A percentile compares a stretch with the other conserved stretches of the same genome.
Evolutionary conservation across 2,329 filamentous ascomycete species (phyloP).

Genomic region (Fusarium nodosum): DNA sequence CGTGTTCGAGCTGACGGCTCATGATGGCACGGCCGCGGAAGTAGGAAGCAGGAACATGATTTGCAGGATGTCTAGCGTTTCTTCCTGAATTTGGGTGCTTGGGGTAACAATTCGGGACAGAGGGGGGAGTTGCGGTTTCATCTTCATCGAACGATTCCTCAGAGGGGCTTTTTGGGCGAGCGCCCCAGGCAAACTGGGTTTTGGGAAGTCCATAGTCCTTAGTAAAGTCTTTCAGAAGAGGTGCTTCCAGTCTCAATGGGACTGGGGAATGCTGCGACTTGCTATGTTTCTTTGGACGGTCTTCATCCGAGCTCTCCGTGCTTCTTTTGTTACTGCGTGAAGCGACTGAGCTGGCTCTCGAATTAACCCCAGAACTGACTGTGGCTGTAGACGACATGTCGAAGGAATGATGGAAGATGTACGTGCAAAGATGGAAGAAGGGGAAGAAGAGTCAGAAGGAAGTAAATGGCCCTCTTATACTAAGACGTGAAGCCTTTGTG

Average conservation of each 20-base stretch:
- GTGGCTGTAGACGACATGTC: not conserved
- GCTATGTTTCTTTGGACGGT: slow-evolving; percentile 6
- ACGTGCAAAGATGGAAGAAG: not conserved
- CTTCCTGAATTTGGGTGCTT: not conserved
- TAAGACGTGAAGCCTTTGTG: not conserved
- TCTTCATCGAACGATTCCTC: slow-evolving; percentile 34
- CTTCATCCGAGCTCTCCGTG: slow-evolving; percentile 7
- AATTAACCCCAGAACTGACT: not conserved
- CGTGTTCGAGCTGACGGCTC: not conserved
- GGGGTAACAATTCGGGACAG: slow-evolving; percentile 19
- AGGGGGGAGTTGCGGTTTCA: slow-evolving; percentile 31
- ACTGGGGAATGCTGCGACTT: not conserved
- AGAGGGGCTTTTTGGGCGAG: not conserved
- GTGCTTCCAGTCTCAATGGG: slow-evolving; percentile 18
- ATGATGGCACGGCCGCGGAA: not conserved
- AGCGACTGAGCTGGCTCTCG: not conserved
- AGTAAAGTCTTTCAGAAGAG: slow-evolving; percentile 27
- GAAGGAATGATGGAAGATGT: not conserved
- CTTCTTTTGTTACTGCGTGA: not conserved
- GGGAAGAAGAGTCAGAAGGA: not conserved
- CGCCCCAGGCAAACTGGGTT: slow-evolving; percentile 32
- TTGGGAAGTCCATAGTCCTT: slow-evolving; percentile 27
- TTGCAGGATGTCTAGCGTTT: not conserved
- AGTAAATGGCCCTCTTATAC: not conserved
- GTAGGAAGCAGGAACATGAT: not conserved